These are phyloP conservation scores for Lonicera japonica DNA, from an alignment of 129 eudicot species.

Conservation along the genomic window DNA sequence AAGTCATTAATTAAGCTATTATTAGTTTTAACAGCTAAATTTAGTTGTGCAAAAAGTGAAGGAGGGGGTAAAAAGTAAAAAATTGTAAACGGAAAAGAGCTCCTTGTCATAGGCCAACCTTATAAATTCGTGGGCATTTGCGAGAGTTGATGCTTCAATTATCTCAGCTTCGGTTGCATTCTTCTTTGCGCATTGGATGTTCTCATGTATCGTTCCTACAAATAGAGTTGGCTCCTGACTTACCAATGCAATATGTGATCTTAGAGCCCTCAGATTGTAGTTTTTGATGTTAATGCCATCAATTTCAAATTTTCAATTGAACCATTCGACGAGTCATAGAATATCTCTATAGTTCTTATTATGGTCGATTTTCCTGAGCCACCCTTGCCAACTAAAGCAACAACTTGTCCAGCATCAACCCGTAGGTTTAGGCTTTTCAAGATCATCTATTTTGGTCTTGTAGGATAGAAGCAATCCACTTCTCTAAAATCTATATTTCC, in stretches of 20 bases:
- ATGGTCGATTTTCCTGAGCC: not conserved
- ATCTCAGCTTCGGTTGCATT: too few relatives aligned
- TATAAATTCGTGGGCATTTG: too few relatives aligned
- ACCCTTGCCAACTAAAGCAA: not conserved
- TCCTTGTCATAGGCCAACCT: too few relatives aligned
- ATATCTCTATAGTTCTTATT: not conserved
- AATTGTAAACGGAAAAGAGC: too few relatives aligned
- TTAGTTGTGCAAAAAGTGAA: too few relatives aligned
- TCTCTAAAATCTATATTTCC: not conserved
- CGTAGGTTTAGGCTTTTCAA: not conserved
- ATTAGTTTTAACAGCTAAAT: too few relatives aligned
- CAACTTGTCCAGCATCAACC: not conserved
- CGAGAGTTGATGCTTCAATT: too few relatives aligned
- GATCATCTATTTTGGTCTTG: not conserved
- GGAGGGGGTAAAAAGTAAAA: too few relatives aligned
- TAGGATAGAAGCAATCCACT: not conserved
- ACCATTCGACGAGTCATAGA: not conserved
- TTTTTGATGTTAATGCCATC: not conserved
- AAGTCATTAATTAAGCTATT: constrained; percentile 10
- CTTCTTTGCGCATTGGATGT: not conserved
- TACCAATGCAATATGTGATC: not conserved
- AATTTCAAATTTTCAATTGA: not conserved
- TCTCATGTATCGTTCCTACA: not conserved
- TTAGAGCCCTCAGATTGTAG: not conserved
- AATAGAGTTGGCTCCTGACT: not conserved